Percentiles rank a stretch among this genome's conserved stretches.
Conservation (phyloP, 352 stramenopile species). For the Halophytophthora batemanensis region DNA sequence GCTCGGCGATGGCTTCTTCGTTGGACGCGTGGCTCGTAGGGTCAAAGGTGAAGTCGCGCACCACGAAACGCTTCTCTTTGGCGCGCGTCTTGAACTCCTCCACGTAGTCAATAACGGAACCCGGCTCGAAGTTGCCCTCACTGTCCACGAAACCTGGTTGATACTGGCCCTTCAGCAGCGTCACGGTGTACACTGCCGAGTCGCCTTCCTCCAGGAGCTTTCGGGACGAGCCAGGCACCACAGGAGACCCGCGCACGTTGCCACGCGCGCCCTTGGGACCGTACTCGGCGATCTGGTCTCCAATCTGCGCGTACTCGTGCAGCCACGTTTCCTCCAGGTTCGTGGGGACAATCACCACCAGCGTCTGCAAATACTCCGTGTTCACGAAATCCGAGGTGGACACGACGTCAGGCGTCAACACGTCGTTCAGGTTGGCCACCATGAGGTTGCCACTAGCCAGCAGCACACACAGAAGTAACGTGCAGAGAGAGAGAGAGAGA, state of each 20-base stretch:
- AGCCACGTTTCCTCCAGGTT: slow-evolving; percentile 89
- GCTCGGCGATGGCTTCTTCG: slow-evolving; percentile 80
- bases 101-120: slow-evolving; percentile 93
- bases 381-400: slow-evolving; percentile 92
- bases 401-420: slow-evolving; percentile 90
- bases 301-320: slow-evolving; percentile 85
- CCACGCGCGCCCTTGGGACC: slow-evolving; percentile 89
- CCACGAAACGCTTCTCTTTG: slow-evolving; percentile 92
- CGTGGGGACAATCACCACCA: slow-evolving; percentile 95
- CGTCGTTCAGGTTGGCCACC: slow-evolving; percentile 93
- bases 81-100: slow-evolving; percentile 92
- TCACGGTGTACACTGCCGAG: slow-evolving; percentile 92
- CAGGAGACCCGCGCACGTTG: slow-evolving; percentile 92
- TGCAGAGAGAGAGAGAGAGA: too few species aligned
- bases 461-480: too few species aligned
- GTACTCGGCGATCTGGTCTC: slow-evolving; percentile 86
- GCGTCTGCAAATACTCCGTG: slow-evolving; percentile 96
- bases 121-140: slow-evolving; percentile 88
- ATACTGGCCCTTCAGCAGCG: slow-evolving; percentile 95
- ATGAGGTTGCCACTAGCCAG: slow-evolving; percentile 89
- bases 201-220: slow-evolving; percentile 93
- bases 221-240: slow-evolving; percentile 91
- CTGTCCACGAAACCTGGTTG: slow-evolving; percentile 81
- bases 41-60: slow-evolving; percentile 93
- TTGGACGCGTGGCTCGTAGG: slow-evolving; percentile 85